A percentile compares a stretch with the other conserved stretches of the same genome.
phyloP scores from a whole-genome alignment of 2,329 filamentous ascomycete genomes.

The Aspergillus bombycis region DNA sequence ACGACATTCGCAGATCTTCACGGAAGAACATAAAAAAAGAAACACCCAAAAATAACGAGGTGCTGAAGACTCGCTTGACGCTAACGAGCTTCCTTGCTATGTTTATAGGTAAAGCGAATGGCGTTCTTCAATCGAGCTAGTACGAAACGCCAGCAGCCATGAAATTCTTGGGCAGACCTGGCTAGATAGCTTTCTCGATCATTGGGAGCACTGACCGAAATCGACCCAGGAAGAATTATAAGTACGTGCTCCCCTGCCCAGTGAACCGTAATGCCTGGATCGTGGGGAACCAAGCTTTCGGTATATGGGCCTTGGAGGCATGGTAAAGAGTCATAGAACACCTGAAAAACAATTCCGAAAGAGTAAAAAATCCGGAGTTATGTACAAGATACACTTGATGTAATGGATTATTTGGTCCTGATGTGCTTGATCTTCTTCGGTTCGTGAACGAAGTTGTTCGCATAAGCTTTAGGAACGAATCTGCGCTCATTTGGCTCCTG shows the following conservation, averaged over 20 bases:
- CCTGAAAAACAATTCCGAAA: slow-evolving; percentile 14
- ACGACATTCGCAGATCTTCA: no score
- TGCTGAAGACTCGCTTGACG: neutral
- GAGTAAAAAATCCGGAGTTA: slow-evolving; percentile 33
- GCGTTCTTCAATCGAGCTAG: neutral
- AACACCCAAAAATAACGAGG: neutral
- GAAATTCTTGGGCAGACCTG: neutral
- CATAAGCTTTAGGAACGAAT: slow-evolving; percentile 89
- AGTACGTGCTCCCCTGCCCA: neutral
- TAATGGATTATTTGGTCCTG: slow-evolving; percentile 69
- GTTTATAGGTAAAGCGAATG: neutral
- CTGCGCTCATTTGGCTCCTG: slow-evolving; percentile 92
- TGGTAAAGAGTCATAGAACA: neutral
- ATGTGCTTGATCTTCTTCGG: slow-evolving; percentile 85
- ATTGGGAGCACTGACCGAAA: neutral
- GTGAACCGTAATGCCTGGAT: neutral
- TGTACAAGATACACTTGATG: slow-evolving; percentile 42
- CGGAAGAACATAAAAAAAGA: neutral
- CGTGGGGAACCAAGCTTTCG: neutral
- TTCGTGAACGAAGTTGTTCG: slow-evolving; percentile 91
- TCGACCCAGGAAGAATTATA: neutral
- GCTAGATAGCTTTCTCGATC: neutral
- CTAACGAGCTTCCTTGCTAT: slow-evolving; percentile 5
- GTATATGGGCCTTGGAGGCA: neutral
- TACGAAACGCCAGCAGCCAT: neutral